These are phyloP conservation scores for Fusarium albosuccineum DNA, from an alignment of 2,329 filamentous ascomycete species.

Conservation along the genomic window DNA sequence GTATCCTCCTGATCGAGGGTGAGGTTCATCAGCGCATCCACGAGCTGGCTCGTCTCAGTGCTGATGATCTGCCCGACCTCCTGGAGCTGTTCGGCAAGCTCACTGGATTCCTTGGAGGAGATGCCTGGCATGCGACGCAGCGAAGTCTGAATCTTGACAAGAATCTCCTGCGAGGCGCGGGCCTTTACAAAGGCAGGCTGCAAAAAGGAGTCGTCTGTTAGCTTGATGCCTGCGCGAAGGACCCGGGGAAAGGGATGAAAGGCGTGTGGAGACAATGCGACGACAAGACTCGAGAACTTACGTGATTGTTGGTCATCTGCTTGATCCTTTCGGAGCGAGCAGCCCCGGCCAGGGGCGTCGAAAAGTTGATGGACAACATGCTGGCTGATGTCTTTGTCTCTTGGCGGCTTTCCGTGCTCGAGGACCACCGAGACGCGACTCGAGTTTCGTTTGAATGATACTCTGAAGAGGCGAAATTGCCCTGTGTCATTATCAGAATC, in stretches of 20 bases:
- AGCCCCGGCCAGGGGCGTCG: slow-evolving; percentile 54
- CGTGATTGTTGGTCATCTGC: slow-evolving; percentile 56
- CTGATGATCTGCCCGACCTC: slow-evolving; percentile 55
- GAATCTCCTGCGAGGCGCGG: slow-evolving; percentile 51
- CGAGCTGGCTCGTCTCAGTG: slow-evolving; percentile 55
- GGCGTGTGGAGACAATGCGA: not conserved
- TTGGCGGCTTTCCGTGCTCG: slow-evolving; percentile 28
- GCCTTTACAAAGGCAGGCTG: slow-evolving; percentile 54
- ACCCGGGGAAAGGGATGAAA: not conserved
- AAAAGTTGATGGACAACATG: slow-evolving; percentile 57
- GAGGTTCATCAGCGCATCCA: slow-evolving; percentile 54
- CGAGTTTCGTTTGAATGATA: slow-evolving; percentile 22
- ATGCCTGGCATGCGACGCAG: slow-evolving; percentile 57
- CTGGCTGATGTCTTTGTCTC: slow-evolving; percentile 30
- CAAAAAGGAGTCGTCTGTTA: not conserved
- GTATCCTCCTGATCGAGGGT: slow-evolving; percentile 55
- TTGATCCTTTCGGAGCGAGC: slow-evolving; percentile 54
- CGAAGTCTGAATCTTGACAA: slow-evolving; percentile 54
- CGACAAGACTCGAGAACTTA: slow-evolving; percentile 39
- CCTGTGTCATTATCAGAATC: slow-evolving; percentile 30
- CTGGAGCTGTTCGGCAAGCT: slow-evolving; percentile 52
- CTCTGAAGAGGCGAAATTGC: slow-evolving; percentile 14
- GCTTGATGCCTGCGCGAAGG: not conserved
- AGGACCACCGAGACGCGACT: slow-evolving; percentile 34
- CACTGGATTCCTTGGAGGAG: slow-evolving; percentile 50